These are phyloP conservation scores for Bidens hawaiensis DNA, from an alignment of 140 eudicot genomes.

Conservation along the genomic window DNA sequence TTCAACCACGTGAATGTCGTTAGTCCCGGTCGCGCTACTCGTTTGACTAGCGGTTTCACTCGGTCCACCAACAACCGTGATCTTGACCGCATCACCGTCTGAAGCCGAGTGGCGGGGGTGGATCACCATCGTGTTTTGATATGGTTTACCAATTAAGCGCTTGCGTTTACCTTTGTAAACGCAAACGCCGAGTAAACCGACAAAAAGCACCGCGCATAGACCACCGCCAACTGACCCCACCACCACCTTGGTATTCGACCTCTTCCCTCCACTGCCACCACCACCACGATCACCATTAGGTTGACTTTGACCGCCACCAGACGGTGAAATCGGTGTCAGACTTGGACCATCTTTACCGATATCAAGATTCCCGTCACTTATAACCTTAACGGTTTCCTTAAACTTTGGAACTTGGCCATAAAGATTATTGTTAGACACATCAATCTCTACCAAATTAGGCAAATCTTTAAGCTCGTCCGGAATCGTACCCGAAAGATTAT, in stretches of 20 bases:
- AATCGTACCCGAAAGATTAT: slow-evolving; percentile 57
- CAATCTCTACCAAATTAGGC: slow-evolving; percentile 46
- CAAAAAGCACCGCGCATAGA: slow-evolving; percentile 23
- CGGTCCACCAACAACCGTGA: slow-evolving; percentile 40
- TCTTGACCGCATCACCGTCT: slow-evolving; percentile 42
- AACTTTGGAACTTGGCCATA: slow-evolving; percentile 59
- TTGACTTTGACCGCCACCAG: slow-evolving; percentile 11
- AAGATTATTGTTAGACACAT: slow-evolving; percentile 64
- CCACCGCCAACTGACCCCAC: slow-evolving; percentile 45
- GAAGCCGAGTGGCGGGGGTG: slow-evolving; percentile 50
- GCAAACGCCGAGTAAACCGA: slow-evolving; percentile 37
- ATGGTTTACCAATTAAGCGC: slow-evolving; percentile 21
- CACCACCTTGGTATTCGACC: slow-evolving; percentile 28
- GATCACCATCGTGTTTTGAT: slow-evolving; percentile 38
- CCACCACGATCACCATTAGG: background rate
- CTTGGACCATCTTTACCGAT: slow-evolving; percentile 62
- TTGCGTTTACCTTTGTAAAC: slow-evolving; percentile 35
- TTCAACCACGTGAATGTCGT: slow-evolving; percentile 64
- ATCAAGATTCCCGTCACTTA: slow-evolving; percentile 47
- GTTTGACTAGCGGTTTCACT: slow-evolving; percentile 37
- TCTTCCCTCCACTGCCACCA: slow-evolving; percentile 27
- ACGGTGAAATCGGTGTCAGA: slow-evolving; percentile 22
- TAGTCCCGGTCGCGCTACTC: slow-evolving; percentile 37
- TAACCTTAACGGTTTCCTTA: slow-evolving; percentile 32
- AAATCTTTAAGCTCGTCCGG: slow-evolving; percentile 60